Evolutionary conservation across 768 basidiomycete species (phyloP), one percentile per base, ranked within the genome.

Genomic region (Phlegmacium glaucopus): DNA sequence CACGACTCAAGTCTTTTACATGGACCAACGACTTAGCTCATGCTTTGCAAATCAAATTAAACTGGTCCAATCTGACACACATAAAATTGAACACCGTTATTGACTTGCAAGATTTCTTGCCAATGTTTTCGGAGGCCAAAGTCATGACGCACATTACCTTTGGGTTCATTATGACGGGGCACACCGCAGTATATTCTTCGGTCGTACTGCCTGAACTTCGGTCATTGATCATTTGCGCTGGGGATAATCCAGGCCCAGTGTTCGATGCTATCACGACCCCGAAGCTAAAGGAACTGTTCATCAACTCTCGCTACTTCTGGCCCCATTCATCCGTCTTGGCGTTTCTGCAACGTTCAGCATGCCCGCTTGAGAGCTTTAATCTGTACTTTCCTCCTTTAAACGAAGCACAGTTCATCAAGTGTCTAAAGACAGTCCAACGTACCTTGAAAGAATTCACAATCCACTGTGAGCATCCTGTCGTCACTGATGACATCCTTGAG

Each of bases 401-500:
- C 9, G 61, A 58, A 36, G 7, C 17, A 11, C 49, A 58, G 15
- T 42, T 62, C 29, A 47, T 55, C 16, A 52, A 58, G 38, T 55
- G 53, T 35, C 53, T 62, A 10, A 47, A 58, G 16, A 18, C 29
- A 13, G 48, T 55, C 5, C 56, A 60, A 35, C 32, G n/a, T 41
- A 58, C 58, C 2, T 44, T 62, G 12, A 54, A 45, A 35, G 58
- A 62, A 42, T 48, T 62, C 29, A 62, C 61, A 3, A 39, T 62
- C 12, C 61, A 62, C 34, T 51, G 42, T 15, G 37, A 18, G 15
- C 39, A 44, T 4, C 29, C 11, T 32, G 22, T 36, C 8, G 30
- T 56, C 4, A 53, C 57, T 12, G 61, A 62, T 29, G 17, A 12
- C 32, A 25, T 60, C 13, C 45, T 57, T 10, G 58, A 56, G 15